Percentiles rank a stretch among this genome's conserved stretches.
Conservation (phyloP, 2,329 filamentous ascomycete genomes). For the Lachnellula occidentalis region DNA sequence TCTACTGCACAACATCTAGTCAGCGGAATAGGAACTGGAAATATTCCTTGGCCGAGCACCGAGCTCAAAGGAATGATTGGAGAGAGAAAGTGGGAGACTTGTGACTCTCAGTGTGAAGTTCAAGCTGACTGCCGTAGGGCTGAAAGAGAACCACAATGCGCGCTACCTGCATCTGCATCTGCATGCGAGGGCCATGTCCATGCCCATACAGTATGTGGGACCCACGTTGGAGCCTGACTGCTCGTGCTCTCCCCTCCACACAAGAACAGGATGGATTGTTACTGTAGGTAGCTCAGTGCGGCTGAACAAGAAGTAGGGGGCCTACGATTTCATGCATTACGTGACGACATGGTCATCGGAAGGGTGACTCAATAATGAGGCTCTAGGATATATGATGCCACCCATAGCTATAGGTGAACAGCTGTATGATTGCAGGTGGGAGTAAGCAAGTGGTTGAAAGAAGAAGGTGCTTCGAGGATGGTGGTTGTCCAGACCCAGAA, state of each 20-base stretch:
- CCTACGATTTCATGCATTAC: too few species aligned
- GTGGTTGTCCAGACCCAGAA: too few species aligned
- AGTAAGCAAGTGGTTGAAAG: too few species aligned
- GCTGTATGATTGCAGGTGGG: too few species aligned
- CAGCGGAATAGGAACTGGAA: not conserved
- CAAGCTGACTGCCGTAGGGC: slow-evolving; percentile 1
- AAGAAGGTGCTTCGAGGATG: too few species aligned
- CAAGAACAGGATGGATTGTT: not conserved
- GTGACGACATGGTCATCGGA: not conserved
- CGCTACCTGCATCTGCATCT: not conserved
- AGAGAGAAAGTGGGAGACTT: not conserved
- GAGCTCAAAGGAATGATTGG: not conserved
- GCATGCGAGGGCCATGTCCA: too few species aligned
- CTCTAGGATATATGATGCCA: not conserved
- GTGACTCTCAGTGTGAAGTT: not conserved
- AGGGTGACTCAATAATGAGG: not conserved
- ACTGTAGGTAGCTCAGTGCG: not conserved
- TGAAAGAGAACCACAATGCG: slow-evolving; percentile 1
- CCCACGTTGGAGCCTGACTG: too few species aligned
- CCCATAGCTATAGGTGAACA: too few species aligned
- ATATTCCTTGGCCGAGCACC: not conserved
- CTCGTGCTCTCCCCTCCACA: not conserved
- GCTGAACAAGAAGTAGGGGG: not conserved
- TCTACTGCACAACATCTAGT: not conserved
- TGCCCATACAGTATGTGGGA: too few species aligned